A percentile compares a stretch with the other conserved stretches of the same genome.
These are phyloP conservation scores for Metschnikowia anglica DNA, from an alignment of 805 yeast genomes.

Conservation along the genomic window DNA sequence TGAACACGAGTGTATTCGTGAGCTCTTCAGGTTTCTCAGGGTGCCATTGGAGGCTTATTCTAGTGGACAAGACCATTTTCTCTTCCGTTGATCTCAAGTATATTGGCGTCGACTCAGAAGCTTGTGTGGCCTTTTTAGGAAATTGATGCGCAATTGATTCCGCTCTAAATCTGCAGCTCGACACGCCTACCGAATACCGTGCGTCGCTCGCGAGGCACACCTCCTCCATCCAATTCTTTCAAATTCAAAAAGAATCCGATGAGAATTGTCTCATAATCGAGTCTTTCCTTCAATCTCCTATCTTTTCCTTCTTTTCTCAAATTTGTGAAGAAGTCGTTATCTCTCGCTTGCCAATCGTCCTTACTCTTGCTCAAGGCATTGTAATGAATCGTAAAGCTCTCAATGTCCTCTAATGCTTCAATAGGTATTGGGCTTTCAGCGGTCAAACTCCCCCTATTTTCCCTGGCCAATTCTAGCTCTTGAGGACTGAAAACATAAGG, in stretches of 20 bases:
- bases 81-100: background rate
- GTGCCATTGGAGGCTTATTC: conserved; percentile 55
- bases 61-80: conserved; percentile 39
- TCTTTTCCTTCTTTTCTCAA: conserved; percentile 23
- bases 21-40: conserved; percentile 41
- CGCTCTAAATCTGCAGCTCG: conserved; percentile 4
- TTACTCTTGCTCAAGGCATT: conserved; percentile 36
- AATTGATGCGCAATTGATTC: conserved; percentile 9
- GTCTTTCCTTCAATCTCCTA: conserved; percentile 24
- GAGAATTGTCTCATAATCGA: conserved; percentile 36
- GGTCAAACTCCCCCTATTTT: conserved; percentile 4
- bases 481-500: conserved; percentile 54
- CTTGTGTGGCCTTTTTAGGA: conserved; percentile 3
- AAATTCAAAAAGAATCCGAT: conserved; percentile 35
- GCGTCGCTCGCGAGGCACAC: conserved; percentile 16
- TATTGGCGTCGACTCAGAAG: background rate
- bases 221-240: conserved; percentile 38
- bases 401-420: conserved; percentile 51
- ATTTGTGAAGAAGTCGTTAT: conserved; percentile 28
- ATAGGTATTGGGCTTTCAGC: conserved; percentile 38
- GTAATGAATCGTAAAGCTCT: conserved; percentile 49
- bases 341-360: conserved; percentile 43
- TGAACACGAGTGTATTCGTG: conserved; percentile 49
- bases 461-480: conserved; percentile 28
- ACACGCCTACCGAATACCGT: background rate